phyloP scores from a whole-genome alignment of 352 stramenopile genomes.

The Phytophthora pluvialis region DNA sequence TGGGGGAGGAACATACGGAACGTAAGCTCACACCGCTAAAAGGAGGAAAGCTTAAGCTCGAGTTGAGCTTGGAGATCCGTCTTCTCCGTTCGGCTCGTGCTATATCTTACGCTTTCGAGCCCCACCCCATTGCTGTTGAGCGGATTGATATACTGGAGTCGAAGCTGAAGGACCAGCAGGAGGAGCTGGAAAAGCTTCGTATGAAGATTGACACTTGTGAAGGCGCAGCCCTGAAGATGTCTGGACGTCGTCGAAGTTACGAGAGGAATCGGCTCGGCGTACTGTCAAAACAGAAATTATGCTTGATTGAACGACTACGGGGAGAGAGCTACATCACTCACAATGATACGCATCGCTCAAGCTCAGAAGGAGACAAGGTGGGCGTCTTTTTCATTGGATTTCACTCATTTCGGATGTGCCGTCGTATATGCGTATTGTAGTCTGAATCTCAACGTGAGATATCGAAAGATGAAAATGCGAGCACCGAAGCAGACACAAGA shows the following conservation, averaged over 20 bases:
- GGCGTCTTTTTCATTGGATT: not conserved
- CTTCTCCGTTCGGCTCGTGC: constrained; percentile 3
- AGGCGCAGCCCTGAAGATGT: too few species aligned
- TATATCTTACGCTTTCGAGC: constrained; percentile 12
- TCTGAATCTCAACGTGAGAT: too few species aligned
- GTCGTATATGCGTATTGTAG: not conserved
- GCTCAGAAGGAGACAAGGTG: not conserved
- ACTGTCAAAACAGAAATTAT: too few species aligned
- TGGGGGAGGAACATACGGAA: not conserved
- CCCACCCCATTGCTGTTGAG: constrained; percentile 13
- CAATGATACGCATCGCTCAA: not conserved
- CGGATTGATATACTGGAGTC: constrained; percentile 22
- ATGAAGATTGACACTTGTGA: too few species aligned
- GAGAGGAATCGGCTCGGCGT: too few species aligned
- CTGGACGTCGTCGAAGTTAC: too few species aligned
- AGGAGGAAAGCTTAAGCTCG: constrained; percentile 3
- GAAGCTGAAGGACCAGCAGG: constrained; percentile 26
- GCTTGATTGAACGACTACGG: too few species aligned
- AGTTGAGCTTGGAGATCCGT: constrained; percentile 19
- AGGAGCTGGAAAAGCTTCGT: constrained; percentile 3
- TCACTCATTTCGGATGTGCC: not conserved
- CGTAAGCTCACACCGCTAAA: constrained; percentile 5
- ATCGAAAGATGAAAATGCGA: not conserved
- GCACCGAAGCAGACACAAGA: not conserved
- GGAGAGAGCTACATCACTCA: not conserved